Conservation (phyloP, 441 rosid genomes). For the Adansonia grandidieri region DNA sequence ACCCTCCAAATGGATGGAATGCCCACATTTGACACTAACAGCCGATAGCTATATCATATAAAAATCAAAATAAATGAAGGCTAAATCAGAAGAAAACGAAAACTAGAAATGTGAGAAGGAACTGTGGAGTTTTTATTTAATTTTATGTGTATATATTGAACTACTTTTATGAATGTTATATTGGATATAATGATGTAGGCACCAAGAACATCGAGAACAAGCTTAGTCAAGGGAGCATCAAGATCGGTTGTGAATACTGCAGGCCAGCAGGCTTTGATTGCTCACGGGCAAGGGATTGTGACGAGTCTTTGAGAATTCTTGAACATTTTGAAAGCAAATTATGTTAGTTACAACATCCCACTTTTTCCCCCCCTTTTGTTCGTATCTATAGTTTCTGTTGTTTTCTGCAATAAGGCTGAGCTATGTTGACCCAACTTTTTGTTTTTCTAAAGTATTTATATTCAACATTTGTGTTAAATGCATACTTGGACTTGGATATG, state of each 20-base stretch:
- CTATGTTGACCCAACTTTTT: too few relatives aligned
- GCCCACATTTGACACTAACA: too few relatives aligned
- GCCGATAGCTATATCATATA: too few relatives aligned
- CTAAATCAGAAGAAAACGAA: too few relatives aligned
- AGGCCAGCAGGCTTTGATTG: constrained; percentile 92
- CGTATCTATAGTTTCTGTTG: background rate
- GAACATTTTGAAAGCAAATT: constrained; percentile 68
- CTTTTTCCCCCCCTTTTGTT: constrained; percentile 16
- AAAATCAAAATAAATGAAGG: too few relatives aligned
- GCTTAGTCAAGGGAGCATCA: constrained; percentile 93
- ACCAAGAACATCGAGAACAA: constrained; percentile 98
- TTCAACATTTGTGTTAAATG: too few relatives aligned
- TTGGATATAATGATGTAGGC: constrained; percentile 55
- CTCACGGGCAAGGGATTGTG: constrained; percentile 98
- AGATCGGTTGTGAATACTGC: constrained; percentile 84
- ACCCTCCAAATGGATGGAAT: too few relatives aligned
- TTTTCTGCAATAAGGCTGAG: background rate
- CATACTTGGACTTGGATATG: too few relatives aligned
- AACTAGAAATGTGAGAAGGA: too few relatives aligned
- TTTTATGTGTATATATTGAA: background rate
- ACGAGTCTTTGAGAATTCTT: constrained; percentile 92
- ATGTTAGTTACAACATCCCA: constrained; percentile 48
- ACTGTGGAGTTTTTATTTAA: too few relatives aligned
- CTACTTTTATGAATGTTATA: constrained; percentile 5
- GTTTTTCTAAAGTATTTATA: too few relatives aligned